Evolutionary conservation across 2,329 filamentous ascomycete genomes (phyloP), one percentile per base, ranked within the genome.

Genomic region (Zymoseptoria pseudotritici): DNA sequence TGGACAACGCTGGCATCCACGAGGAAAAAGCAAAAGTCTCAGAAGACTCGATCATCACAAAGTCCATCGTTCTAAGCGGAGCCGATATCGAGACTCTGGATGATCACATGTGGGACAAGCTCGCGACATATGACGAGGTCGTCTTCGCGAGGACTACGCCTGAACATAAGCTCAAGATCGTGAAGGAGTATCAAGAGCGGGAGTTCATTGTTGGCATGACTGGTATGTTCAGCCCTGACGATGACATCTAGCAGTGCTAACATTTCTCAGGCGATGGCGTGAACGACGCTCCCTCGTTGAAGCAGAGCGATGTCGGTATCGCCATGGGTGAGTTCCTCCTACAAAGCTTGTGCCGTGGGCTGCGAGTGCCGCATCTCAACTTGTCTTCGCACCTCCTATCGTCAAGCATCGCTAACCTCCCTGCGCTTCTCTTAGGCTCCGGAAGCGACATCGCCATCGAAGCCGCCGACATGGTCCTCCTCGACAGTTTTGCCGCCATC

Each of bases 161-260:
- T 0, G 88, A 91, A 68, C 88, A 91, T 70, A 92, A 92, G 71
- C 81, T 91, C 6, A 84, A 87, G 36, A 91, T 91, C 62, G 88
- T 92, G n/a, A 83, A 83, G 29, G 87, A 89, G 70, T 86, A 91
- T 62, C 88, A 90, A 69, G 74, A 79, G 0, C 78, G 82, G 8
- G 78, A 82, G 4, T 77, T 83, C 50, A 81, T 83, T 31, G 82
- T 85, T 5, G 82, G 78, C 6, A 82, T 79, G 77, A 79, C 77
- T 4, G 77, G 77, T n/a, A 46, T 46, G 13, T n/a, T n/a, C 17
- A n/a, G 13, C 7, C 13, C 17, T 4, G 36, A n/a, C 6, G 36
- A 46, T 13, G 7, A 2, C 4, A 7, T n/a, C 17, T 17, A 17
- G 36, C 13, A 46, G 3, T 17, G 17, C 36, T 46, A 11, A 46